Percentiles rank a stretch among this genome's conserved stretches.
Evolutionary conservation across 352 stramenopile genomes (phyloP).

Genomic region (Pythium diclinum): DNA sequence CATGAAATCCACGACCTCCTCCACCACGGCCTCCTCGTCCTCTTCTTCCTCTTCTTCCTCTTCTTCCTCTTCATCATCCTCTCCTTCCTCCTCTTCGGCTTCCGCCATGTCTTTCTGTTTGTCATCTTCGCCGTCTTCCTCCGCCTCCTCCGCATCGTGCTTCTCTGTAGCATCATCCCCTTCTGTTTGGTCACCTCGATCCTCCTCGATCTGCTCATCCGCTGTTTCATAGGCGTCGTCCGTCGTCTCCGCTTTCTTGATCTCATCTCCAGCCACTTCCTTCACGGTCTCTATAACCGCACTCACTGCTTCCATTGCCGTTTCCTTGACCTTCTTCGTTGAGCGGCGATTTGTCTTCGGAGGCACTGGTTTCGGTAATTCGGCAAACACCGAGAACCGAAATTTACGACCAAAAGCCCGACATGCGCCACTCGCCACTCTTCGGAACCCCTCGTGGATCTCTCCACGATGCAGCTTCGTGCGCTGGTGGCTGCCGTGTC

Average conservation of each 20-base stretch:
- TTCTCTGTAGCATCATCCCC: too few relatives aligned
- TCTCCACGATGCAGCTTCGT: slow-evolving; percentile 4
- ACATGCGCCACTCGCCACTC: slow-evolving; percentile 20
- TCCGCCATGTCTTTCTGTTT: not conserved
- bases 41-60: not conserved
- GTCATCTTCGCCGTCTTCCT: not conserved
- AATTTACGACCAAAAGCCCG: not conserved
- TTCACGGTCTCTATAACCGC: not conserved
- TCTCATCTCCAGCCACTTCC: not conserved
- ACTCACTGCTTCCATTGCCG: not conserved
- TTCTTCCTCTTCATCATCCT: not conserved
- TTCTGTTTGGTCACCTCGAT: too few relatives aligned
- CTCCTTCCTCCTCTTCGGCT: not conserved
- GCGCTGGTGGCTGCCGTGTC: slow-evolving; percentile 9
- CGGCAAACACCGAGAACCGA: slow-evolving; percentile 21
- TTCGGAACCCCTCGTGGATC: not conserved
- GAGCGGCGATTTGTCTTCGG: not conserved
- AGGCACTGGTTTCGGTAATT: slow-evolving; percentile 3
- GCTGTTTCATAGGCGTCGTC: not conserved
- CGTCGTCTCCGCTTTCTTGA: not conserved
- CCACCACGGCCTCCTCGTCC: not conserved
- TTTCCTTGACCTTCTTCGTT: not conserved
- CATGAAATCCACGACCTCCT: not conserved
- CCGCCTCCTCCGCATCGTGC: not conserved
- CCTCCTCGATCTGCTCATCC: too few relatives aligned